Percentiles rank a stretch among this genome's conserved stretches.
These are phyloP conservation scores for Agrocybe chaxingu DNA, from an alignment of 768 basidiomycete species.

Conservation along the genomic window DNA sequence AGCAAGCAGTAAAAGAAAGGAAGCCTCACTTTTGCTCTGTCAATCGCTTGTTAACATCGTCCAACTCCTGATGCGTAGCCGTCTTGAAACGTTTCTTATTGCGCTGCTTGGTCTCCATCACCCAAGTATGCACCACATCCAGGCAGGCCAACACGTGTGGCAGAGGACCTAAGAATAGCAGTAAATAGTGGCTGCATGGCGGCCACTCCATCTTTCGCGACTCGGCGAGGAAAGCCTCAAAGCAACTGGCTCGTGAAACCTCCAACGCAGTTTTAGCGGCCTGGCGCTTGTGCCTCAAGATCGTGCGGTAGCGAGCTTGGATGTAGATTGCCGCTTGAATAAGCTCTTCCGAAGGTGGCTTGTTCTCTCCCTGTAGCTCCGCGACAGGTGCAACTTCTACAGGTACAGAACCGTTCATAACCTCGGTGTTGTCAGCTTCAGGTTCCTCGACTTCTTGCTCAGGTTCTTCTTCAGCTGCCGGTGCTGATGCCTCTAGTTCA, in stretches of 20 bases:
- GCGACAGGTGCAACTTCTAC: slow-evolving; percentile 11
- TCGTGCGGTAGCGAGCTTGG: slow-evolving; percentile 9
- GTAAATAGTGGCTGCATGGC: slow-evolving; percentile 13
- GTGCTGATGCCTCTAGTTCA: no score
- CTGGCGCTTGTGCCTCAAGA: slow-evolving; percentile 4
- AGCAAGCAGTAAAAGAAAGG: background rate
- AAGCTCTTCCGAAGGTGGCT: slow-evolving; percentile 12
- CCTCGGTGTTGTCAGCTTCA: no score
- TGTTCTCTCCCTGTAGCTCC: slow-evolving; percentile 4
- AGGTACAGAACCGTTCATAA: no score
- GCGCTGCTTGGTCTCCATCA: slow-evolving; percentile 11
- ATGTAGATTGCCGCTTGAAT: slow-evolving; percentile 7
- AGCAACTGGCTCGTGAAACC: slow-evolving; percentile 6
- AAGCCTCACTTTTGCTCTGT: slow-evolving; percentile 17
- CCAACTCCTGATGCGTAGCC: slow-evolving; percentile 16
- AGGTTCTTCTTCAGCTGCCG: no score
- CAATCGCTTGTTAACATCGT: slow-evolving; percentile 16
- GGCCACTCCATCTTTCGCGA: slow-evolving; percentile 18
- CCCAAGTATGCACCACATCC: slow-evolving; percentile 11
- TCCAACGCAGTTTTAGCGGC: slow-evolving; percentile 7
- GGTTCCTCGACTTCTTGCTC: no score
- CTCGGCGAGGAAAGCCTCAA: slow-evolving; percentile 13
- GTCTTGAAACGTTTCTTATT: slow-evolving; percentile 17
- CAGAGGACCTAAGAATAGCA: slow-evolving; percentile 19
- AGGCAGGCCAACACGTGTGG: slow-evolving; percentile 20